Evolutionary conservation across 2,329 filamentous ascomycete genomes (phyloP).

Genomic region (Plectosphaerella sp.): DNA sequence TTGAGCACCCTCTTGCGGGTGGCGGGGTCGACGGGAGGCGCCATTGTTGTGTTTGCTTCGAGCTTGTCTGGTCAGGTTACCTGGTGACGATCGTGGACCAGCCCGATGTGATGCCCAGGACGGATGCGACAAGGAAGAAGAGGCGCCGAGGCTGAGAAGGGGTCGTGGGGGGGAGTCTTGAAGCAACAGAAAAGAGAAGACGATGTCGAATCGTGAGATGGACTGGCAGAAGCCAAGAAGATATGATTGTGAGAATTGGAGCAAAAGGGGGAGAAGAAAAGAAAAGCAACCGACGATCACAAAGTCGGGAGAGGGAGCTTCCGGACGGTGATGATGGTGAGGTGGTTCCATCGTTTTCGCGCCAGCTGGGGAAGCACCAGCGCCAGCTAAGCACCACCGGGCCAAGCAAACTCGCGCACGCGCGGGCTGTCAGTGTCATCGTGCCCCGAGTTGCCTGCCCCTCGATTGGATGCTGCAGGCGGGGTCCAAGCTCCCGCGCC

Average conservation of each 20-base stretch:
- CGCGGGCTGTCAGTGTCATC: no score
- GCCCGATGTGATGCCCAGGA: constrained; percentile 1
- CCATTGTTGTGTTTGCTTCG: constrained; percentile 24
- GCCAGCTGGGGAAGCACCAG: not conserved
- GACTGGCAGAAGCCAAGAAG: not conserved
- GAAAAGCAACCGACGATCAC: not conserved
- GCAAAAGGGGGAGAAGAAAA: not conserved
- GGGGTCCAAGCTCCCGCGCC: no score
- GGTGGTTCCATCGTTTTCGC: no score
- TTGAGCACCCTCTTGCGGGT: constrained; percentile 76
- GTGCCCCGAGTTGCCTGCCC: no score
- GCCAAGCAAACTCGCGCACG: constrained; percentile 1
- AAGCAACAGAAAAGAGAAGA: not conserved
- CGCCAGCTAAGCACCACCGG: not conserved
- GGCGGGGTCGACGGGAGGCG: constrained; percentile 39
- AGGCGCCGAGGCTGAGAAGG: not conserved
- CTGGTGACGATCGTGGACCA: constrained; percentile 9
- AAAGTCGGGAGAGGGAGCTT: not conserved
- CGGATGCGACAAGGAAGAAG: not conserved
- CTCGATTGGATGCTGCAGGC: no score
- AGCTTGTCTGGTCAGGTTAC: not conserved
- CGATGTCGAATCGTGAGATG: not conserved
- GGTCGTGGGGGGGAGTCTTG: not conserved
- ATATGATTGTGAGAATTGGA: not conserved
- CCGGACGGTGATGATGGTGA: not conserved